Base-by-base conservation (phyloP, 2,329 filamentous ascomycete species). In the Claviceps purpurea region DNA sequence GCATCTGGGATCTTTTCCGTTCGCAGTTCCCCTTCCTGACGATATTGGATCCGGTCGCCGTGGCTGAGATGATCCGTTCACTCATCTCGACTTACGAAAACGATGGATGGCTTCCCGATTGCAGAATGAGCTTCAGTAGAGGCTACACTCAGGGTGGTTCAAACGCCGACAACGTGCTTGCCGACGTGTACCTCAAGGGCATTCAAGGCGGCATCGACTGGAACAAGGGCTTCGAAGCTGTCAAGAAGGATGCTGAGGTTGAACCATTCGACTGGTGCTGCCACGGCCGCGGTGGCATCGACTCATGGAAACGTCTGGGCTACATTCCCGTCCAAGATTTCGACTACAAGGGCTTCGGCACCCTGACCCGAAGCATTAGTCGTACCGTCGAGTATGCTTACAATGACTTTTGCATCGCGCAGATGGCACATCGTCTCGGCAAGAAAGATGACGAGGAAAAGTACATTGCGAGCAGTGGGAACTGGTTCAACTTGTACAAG, bases 341-440 rank as follows among this genome's bases (percentile, higher is more conserved):
- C 51, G 85, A 89, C 63, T 70, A 71, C 62, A 72, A 72, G 53
- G 84, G 83, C 2, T 77, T 79, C n/a, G 85, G 85, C 0, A 79
- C 81, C 0, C 76, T 85, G 63, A 88, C 85, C 0, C 74, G 86
- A 6, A 83, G 77, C 56, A 76, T 89, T 26, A 87, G 82, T 1
- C 74, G 86, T 7, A 89, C 85, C 0, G 76, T 89, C 0, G 86
- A 89, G 63, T 90, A 90, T 62, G 79, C 82, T 6, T 89, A 89
- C 65, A 81, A 89, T 56, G 86, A 89, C 66, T 90, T 80, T 59
- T 81, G 78, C 56, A 81, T 87, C 52, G 72, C 80, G 0, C 71
- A 79, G 47, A 77, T 88, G 52, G 83, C 84, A 0, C 71, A 72
- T 10, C 71, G 68, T 0, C 62, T 86, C 41, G 78, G 77, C 1